These are phyloP conservation scores for Globisporangium recalcitrans DNA, from an alignment of 352 stramenopile species.

Conservation along the genomic window DNA sequence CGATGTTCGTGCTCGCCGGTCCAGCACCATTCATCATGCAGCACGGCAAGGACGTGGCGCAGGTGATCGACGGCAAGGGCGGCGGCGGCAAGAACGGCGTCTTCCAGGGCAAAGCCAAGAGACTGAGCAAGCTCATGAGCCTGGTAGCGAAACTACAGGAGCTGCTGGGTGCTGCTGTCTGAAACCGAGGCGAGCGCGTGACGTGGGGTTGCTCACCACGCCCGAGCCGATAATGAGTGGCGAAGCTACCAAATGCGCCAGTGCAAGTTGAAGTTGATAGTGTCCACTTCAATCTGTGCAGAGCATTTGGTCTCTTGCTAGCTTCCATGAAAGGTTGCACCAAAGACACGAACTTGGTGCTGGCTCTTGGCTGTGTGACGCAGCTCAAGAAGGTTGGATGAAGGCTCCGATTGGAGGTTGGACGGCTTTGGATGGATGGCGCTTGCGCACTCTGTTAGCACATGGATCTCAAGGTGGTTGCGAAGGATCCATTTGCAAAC, in stretches of 20 bases:
- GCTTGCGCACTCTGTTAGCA: not conserved
- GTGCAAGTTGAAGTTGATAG: not conserved
- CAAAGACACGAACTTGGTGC: not conserved
- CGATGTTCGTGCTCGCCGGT: slow-evolving; percentile 72
- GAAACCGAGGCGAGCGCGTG: not conserved
- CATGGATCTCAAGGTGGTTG: too few species aligned
- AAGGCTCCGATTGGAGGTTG: not conserved
- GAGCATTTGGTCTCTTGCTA: too few species aligned
- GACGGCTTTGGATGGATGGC: not conserved
- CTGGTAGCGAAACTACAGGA: slow-evolving; percentile 39
- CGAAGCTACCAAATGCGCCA: not conserved
- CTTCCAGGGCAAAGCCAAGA: slow-evolving; percentile 76
- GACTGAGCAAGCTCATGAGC: slow-evolving; percentile 29
- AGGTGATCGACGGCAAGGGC: slow-evolving; percentile 65
- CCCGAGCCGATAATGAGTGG: not conserved
- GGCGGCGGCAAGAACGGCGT: slow-evolving; percentile 67
- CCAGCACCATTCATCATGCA: slow-evolving; percentile 39
- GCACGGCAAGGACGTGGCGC: slow-evolving; percentile 45
- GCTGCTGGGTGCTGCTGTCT: too few species aligned
- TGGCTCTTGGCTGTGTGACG: not conserved
- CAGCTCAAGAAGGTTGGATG: not conserved
- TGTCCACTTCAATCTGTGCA: not conserved
- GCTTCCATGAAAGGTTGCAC: not conserved
- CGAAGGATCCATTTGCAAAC: too few species aligned
- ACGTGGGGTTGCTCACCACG: not conserved